Base-by-base conservation (phyloP, 2,329 filamentous ascomycete genomes). In the Neobulgaria alba region DNA sequence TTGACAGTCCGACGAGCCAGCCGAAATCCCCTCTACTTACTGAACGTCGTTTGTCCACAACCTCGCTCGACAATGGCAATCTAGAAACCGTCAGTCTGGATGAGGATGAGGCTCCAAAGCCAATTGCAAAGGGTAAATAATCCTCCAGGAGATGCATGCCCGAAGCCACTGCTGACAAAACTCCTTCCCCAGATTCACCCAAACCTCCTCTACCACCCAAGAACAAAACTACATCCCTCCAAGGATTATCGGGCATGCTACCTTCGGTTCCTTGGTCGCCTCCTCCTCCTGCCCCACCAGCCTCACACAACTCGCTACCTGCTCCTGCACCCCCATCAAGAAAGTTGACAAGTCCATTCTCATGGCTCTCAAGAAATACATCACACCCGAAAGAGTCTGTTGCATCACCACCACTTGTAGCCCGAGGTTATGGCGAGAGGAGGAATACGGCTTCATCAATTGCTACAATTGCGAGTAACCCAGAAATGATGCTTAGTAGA, bases 301-400 rank as follows among this genome's bases (percentile, higher is more conserved):
- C 48, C 19, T 34, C 50, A 37, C 19, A 44, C 7, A 17, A 42
- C 5, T 44, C 29, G n/a, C 50, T 51, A 34, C 46, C 57, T 33
- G 44, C 51, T 15, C 50, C 54, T 16, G 41, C 55, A 16, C 31
- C 49, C 10, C 48, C 57, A 10, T 51, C 73, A 45, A 72, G 87
- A 57, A 94, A 92, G 61, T 74, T 93, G 41, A 89, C 85, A 7
- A 86, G 85, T 52, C 86, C 84, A n/a, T 93, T 94, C 55, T 77
- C 85, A 29, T 90, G 85, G 80, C 72, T 93, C 29, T 86, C 85
- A 21, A 71, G 86, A 51, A 81, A 72, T 59, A 75, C 77, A 9
- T 70, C 72, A 26, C 74, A 72, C 3, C n/a, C n/a, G n/a, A 72
- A 73, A 49, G 70, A 77, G 7, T 55, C 58, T 15, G 60, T 67